Conservation (phyloP, 306 rosid genomes). For the Gastrolobium villosum region DNA sequence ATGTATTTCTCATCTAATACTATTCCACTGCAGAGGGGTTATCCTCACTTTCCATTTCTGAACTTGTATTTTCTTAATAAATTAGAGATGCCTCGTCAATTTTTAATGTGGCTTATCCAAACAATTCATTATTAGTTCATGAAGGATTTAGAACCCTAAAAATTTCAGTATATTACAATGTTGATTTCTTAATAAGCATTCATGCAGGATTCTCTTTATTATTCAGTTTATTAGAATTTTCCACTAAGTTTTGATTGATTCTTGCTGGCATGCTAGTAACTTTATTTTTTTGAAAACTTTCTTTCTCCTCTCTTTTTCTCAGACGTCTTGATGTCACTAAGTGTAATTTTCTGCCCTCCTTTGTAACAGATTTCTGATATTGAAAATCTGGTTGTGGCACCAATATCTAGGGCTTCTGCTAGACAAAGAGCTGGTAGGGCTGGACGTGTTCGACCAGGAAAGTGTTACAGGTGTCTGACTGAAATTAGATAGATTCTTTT, state of each 20-base stretch:
- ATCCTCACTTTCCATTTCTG: constrained; percentile 30
- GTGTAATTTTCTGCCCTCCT: constrained; percentile 36
- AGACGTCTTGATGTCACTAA: constrained; percentile 12
- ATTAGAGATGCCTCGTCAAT: constrained; percentile 31
- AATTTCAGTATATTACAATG: constrained; percentile 24
- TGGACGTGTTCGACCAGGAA: constrained; percentile 97
- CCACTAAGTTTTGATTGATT: constrained; percentile 33
- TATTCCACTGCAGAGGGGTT: constrained; percentile 16
- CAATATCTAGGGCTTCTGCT: constrained; percentile 96
- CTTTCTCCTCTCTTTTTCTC: too few relatives aligned
- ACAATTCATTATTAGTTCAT: constrained; percentile 16
- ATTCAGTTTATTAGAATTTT: constrained; percentile 25
- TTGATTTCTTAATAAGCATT: constrained; percentile 28
- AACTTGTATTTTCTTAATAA: constrained; percentile 12
- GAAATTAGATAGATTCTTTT: constrained; percentile 33
- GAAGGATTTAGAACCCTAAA: constrained; percentile 20
- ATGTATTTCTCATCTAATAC: constrained; percentile 14
- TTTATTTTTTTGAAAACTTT: too few relatives aligned
- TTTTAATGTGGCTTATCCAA: neutral
- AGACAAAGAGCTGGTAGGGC: constrained; percentile 98
- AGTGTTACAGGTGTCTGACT: constrained; percentile 84
- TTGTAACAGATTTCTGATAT: constrained; percentile 73
- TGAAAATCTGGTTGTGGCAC: constrained; percentile 92
- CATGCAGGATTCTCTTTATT: neutral
- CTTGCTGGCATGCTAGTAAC: constrained; percentile 14